Percentiles rank a stretch among this genome's conserved stretches.
Conservation (phyloP, 2,329 filamentous ascomycete species). For the Fusarium avenaceum region DNA sequence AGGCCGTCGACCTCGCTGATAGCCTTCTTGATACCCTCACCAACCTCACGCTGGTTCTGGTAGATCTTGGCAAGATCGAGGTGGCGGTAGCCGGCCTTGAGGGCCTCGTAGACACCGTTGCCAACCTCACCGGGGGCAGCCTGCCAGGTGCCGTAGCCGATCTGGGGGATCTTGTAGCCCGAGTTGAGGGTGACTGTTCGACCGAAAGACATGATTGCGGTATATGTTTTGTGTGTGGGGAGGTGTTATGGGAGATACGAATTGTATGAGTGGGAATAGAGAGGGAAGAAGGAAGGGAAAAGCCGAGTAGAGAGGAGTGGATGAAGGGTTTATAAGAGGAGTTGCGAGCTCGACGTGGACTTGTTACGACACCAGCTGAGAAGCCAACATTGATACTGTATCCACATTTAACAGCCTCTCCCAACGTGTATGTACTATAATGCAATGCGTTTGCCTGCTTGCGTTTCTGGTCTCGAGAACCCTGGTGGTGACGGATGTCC, state of each 20-base stretch:
- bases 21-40: conserved; percentile 65
- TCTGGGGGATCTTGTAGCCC: conserved; percentile 73
- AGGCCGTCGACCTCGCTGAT: conserved; percentile 63
- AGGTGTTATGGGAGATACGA: neutral
- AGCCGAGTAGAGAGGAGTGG: neutral
- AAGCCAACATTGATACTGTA: conserved; percentile 13
- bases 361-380: conserved; percentile 16
- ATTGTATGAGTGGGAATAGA: neutral
- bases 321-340: conserved; percentile 25
- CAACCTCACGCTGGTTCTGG: conserved; percentile 74
- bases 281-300: neutral
- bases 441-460: conserved; percentile 1
- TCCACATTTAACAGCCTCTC: conserved; percentile 10
- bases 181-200: conserved; percentile 71
- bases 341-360: conserved; percentile 5
- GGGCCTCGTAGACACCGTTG: conserved; percentile 73
- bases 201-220: conserved; percentile 66
- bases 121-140: conserved; percentile 74
- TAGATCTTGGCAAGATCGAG: conserved; percentile 69
- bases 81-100: conserved; percentile 74
- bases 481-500: conserved; percentile 33
- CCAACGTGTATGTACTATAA: neutral
- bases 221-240: conserved; percentile 1
- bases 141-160: conserved; percentile 76
- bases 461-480: conserved; percentile 28